Base-by-base conservation (phyloP, 345 rosid genomes). In the Salix caprea region DNA sequence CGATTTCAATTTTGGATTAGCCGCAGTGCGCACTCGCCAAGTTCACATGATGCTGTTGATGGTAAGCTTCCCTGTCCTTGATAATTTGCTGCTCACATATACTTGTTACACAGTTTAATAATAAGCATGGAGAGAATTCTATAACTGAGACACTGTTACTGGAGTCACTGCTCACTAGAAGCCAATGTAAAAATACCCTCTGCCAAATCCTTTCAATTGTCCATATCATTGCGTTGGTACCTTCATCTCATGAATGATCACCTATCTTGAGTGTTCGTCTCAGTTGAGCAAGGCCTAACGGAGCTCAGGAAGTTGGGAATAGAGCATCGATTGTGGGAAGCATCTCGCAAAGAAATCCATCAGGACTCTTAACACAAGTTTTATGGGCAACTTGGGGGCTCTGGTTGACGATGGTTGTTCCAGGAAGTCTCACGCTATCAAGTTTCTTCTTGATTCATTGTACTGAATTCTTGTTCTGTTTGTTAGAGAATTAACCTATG, bases 251-350 rank as follows among this genome's bases (percentile, higher is more conserved):
- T 4, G 15, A 23, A 61, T 75, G 66, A 30, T 2, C 21, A 8
- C 66, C 54, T 36, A 30, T 34, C 28, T 40, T 54, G 30, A 65
- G 40, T 61, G 24, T 69, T 65, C 21, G 15, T 75, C 76, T 65
- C 82, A 96, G 98, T 96, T 58, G 94, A 96, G 82, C 92, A 87
- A 85, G 99, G 99, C 30, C 78, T 96, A 79, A 81, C 82, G 81
- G 98, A 96, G 89, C 90, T 96, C 48, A 85, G 91, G 82, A 96
- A 96, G 88, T 65, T 91, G 80, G 93, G 90, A 60, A 87, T 93
- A 46, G 99, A 93, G 83, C 94, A 86, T 83, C 74, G 92, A 54
- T 88, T 93, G 42, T 96, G 99, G 99, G 99, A 96, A 86, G 93
- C 94, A 74, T 90, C 98, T 58, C 90, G 93, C 73, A 87, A 71